Evolutionary conservation across 805 yeast species (phyloP), one percentile per base, ranked within the genome.

Genomic region (Lachancea sp.): DNA sequence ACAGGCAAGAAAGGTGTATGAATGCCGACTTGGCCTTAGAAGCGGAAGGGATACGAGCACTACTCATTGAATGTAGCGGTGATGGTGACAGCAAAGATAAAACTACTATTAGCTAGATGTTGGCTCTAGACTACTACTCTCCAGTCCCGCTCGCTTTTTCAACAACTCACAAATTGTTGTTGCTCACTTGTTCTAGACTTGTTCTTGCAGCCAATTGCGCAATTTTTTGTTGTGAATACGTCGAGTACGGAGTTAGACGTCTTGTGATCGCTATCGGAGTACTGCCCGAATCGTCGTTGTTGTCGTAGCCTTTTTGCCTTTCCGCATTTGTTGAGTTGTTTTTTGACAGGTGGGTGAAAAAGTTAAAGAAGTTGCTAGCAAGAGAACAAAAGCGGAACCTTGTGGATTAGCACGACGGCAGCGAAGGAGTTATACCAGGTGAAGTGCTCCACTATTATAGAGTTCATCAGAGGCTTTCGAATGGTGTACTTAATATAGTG

Each of bases 1-100:
- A 23, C 8, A 54, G 40, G 23, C 54, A 45, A 2, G 34, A 9
- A 21, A 43, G 23, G 41, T 61, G 61, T 16, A 59, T 21, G 12
- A 45, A 2, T 5, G 54, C 32, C 3, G 60, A 52, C 5, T 28
- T 28, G 8, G 30, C 12, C 13, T 15, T 28, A 28, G 12, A 6
- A n/a, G 8, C 13, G n/a, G n/a, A n/a, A n/a, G n/a, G n/a, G n/a
- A n/a, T n/a, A n/a, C n/a, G n/a, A n/a, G n/a, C n/a, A n/a, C n/a
- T n/a, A n/a, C n/a, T n/a, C n/a, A n/a, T n/a, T n/a, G n/a, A n/a
- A n/a, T n/a, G n/a, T n/a, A n/a, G n/a, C n/a, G n/a, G n/a, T n/a
- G n/a, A n/a, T n/a, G n/a, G n/a, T n/a, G n/a, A n/a, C n/a, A n/a
- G n/a, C n/a, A n/a, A n/a, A n/a, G n/a, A n/a, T n/a, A n/a, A n/a